Conservation (phyloP, 768 basidiomycete species). For the Mycena leptocephala region DNA sequence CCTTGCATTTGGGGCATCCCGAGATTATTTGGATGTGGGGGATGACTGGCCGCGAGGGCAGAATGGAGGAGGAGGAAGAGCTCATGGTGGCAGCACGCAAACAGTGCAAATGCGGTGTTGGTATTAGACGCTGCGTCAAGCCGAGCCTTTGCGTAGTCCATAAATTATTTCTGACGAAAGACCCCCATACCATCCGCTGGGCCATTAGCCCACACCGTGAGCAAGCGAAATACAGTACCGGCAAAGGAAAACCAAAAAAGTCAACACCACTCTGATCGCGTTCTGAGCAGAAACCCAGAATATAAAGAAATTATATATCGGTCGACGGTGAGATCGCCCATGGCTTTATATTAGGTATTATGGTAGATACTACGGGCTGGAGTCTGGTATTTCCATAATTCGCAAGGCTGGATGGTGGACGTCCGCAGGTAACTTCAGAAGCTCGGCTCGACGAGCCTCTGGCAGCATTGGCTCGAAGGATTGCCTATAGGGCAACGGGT, state of each 20-base stretch:
- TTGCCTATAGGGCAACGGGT: too few relatives aligned
- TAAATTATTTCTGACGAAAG: constrained; percentile 1
- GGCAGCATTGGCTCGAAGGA: too few relatives aligned
- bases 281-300: too few relatives aligned
- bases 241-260: not conserved
- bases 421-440: too few relatives aligned
- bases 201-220: not conserved
- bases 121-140: constrained; percentile 20
- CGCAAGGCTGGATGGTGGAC: too few relatives aligned
- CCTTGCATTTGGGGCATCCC: constrained; percentile 71
- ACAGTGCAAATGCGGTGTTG: constrained; percentile 31
- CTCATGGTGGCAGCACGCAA: constrained; percentile 57
- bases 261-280: not conserved
- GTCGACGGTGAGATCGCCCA: too few relatives aligned
- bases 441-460: too few relatives aligned
- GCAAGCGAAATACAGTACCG: not conserved
- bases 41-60: constrained; percentile 76
- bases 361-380: too few relatives aligned
- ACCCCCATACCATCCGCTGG: not conserved
- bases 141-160: constrained; percentile 32
- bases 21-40: constrained; percentile 74
- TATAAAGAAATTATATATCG: too few relatives aligned
- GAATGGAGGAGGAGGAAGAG: constrained; percentile 58
- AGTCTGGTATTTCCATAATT: too few relatives aligned
- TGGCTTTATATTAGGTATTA: too few relatives aligned